phyloP scores from a whole-genome alignment of 2,329 filamentous ascomycete genomes.

The Trichophyton rubrum region DNA sequence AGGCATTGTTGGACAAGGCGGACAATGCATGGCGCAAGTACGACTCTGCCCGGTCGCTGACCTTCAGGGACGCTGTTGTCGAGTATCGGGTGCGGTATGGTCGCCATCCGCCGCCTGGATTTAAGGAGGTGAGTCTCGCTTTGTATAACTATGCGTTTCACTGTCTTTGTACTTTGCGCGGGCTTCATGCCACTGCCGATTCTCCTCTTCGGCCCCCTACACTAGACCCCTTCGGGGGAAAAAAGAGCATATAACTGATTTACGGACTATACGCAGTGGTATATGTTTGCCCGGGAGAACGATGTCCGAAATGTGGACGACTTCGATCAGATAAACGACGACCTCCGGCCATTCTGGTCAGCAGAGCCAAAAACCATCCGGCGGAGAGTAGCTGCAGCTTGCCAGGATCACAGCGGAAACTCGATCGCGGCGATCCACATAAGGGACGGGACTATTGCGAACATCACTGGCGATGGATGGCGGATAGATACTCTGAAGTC shows the following conservation, averaged over 20 bases:
- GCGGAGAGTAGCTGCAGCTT: slow-evolving; percentile 27
- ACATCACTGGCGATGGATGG: slow-evolving; percentile 33
- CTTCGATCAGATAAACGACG: slow-evolving; percentile 41
- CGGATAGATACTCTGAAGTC: slow-evolving; percentile 20
- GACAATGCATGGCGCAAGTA: slow-evolving; percentile 3
- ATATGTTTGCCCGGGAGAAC: slow-evolving; percentile 31
- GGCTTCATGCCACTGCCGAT: background rate
- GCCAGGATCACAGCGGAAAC: slow-evolving; percentile 30
- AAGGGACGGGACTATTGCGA: slow-evolving; percentile 20
- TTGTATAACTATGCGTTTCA: background rate
- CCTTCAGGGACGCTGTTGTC: slow-evolving; percentile 21
- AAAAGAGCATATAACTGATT: background rate
- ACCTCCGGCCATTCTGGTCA: slow-evolving; percentile 40
- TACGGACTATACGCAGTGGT: slow-evolving; percentile 25
- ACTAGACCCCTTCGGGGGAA: background rate
- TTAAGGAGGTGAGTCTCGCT: slow-evolving; percentile 23
- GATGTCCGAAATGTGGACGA: slow-evolving; percentile 37
- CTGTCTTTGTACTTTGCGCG: background rate
- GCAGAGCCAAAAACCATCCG: slow-evolving; percentile 31
- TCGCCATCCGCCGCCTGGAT: slow-evolving; percentile 39
- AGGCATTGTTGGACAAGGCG: background rate
- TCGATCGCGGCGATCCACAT: slow-evolving; percentile 27
- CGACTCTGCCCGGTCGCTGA: background rate
- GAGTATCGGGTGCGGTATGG: slow-evolving; percentile 35
- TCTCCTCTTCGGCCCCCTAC: background rate